Conservation (phyloP, 2,329 filamentous ascomycete species). For the Aspergillus ochraceus region DNA sequence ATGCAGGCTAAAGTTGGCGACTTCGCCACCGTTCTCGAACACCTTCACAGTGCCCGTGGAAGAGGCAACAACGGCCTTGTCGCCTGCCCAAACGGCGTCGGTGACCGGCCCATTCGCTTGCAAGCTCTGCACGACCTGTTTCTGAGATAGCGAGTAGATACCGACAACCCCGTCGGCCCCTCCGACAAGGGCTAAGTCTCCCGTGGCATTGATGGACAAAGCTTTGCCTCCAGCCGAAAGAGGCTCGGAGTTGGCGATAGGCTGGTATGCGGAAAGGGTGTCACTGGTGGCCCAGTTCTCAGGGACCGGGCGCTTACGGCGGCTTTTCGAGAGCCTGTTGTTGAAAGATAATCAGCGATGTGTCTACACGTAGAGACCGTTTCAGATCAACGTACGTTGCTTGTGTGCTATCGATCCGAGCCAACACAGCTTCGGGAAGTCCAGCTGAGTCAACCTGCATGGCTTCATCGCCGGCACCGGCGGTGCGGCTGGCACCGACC, state of each 20-base stretch:
- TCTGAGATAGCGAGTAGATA: slow-evolving; percentile 75
- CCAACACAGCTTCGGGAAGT: slow-evolving; percentile 69
- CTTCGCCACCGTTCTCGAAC: slow-evolving; percentile 69
- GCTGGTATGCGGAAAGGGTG: slow-evolving; percentile 62
- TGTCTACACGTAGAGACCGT: not conserved
- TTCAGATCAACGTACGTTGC: slow-evolving; percentile 62
- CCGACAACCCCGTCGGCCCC: slow-evolving; percentile 74
- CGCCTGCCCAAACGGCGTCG: slow-evolving; percentile 58
- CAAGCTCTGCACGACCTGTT: slow-evolving; percentile 70
- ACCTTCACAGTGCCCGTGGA: slow-evolving; percentile 77
- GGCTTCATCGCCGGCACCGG: slow-evolving; percentile 64
- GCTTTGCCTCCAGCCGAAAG: slow-evolving; percentile 60
- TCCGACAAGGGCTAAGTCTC: slow-evolving; percentile 70
- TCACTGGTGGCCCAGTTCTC: slow-evolving; percentile 80
- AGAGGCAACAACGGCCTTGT: slow-evolving; percentile 71
- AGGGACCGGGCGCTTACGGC: slow-evolving; percentile 85
- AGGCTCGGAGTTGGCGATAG: slow-evolving; percentile 55
- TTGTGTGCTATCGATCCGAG: slow-evolving; percentile 77
- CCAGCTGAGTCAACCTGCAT: slow-evolving; percentile 89
- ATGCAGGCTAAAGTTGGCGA: slow-evolving; percentile 74
- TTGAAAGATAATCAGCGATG: slow-evolving; percentile 12
- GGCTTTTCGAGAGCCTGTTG: slow-evolving; percentile 75
- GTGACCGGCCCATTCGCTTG: slow-evolving; percentile 67
- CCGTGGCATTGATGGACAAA: slow-evolving; percentile 59
- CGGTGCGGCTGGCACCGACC: slow-evolving; percentile 59